These are phyloP conservation scores for Iodosphaeria phyllophila DNA, from an alignment of 2,329 filamentous ascomycete species.

Conservation along the genomic window DNA sequence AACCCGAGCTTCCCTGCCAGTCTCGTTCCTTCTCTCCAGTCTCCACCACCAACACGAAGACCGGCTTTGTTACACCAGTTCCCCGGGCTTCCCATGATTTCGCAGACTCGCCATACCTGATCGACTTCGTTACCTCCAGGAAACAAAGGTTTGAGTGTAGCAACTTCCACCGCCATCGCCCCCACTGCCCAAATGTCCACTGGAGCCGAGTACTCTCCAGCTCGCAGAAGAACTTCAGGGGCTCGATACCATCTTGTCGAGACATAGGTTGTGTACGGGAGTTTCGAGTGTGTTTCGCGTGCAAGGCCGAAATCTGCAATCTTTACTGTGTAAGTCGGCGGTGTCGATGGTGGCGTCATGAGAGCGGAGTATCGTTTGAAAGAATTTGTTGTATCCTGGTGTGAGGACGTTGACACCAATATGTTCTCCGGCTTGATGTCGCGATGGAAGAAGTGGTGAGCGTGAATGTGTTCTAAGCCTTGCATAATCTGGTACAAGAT, in stretches of 20 bases:
- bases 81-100: slow-evolving; percentile 97
- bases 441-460: slow-evolving; percentile 93
- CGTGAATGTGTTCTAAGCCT: slow-evolving; percentile 91
- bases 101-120: slow-evolving; percentile 95
- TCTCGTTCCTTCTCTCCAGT: slow-evolving; percentile 89
- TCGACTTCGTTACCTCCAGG: slow-evolving; percentile 97
- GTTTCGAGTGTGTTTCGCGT: slow-evolving; percentile 89
- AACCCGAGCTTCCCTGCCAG: slow-evolving; percentile 93
- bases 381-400: slow-evolving; percentile 61
- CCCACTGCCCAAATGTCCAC: slow-evolving; percentile 98
- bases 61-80: slow-evolving; percentile 95
- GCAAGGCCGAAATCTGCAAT: slow-evolving; percentile 96
- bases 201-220: slow-evolving; percentile 90
- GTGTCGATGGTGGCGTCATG: slow-evolving; percentile 87
- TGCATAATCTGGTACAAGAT: slow-evolving; percentile 95
- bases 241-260: slow-evolving; percentile 97
- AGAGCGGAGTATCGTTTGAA: slow-evolving; percentile 87
- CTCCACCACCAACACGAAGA: slow-evolving; percentile 73
- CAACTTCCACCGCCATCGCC: slow-evolving; percentile 96
- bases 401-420: slow-evolving; percentile 78
- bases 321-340: slow-evolving; percentile 87
- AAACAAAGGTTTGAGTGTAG: slow-evolving; percentile 89
- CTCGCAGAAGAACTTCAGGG: slow-evolving; percentile 80
- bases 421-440: slow-evolving; percentile 99
- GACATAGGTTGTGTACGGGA: slow-evolving; percentile 95